A percentile compares a stretch with the other conserved stretches of the same genome.
Conservation (phyloP, 257 asterid species). For the Euphrasia confusa region DNA sequence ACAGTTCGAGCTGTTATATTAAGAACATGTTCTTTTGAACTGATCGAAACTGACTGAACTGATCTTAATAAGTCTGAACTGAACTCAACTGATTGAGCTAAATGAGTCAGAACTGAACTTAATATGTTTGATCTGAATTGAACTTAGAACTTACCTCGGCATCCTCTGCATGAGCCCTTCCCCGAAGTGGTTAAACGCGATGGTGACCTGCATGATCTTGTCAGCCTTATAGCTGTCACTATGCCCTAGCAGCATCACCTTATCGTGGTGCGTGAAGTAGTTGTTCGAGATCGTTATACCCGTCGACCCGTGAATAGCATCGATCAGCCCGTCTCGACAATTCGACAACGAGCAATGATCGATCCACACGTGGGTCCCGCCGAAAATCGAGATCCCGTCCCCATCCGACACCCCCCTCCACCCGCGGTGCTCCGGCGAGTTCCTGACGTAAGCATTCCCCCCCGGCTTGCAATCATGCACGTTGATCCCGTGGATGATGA, state of each 20-base stretch:
- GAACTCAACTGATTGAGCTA: no score
- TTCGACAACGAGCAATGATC: slow-evolving; percentile 62
- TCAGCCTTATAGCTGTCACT: slow-evolving; percentile 40
- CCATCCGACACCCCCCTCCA: slow-evolving; percentile 59
- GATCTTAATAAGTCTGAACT: no score
- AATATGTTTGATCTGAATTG: no score
- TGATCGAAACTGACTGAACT: no score
- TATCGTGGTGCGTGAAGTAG: slow-evolving; percentile 51
- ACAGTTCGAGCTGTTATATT: no score
- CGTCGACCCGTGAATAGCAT: slow-evolving; percentile 52
- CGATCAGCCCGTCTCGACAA: slow-evolving; percentile 54
- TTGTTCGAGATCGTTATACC: slow-evolving; percentile 56
- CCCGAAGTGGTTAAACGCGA: slow-evolving; percentile 63
- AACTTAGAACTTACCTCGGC: slow-evolving; percentile 34
- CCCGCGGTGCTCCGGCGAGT: slow-evolving; percentile 51
- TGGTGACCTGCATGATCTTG: slow-evolving; percentile 57
- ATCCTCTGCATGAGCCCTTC: slow-evolving; percentile 66
- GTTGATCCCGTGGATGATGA: slow-evolving; percentile 53
- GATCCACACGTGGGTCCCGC: slow-evolving; percentile 60
- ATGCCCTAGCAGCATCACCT: slow-evolving; percentile 61
- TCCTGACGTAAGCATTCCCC: slow-evolving; percentile 59
- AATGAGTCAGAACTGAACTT: no score
- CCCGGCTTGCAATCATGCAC: slow-evolving; percentile 66
- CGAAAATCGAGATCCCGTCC: slow-evolving; percentile 62
- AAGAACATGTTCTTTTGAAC: no score